Percentiles rank a stretch among this genome's conserved stretches.
Evolutionary conservation across 2,329 filamentous ascomycete genomes (phyloP).

Genomic region (Sporothrix protearum): DNA sequence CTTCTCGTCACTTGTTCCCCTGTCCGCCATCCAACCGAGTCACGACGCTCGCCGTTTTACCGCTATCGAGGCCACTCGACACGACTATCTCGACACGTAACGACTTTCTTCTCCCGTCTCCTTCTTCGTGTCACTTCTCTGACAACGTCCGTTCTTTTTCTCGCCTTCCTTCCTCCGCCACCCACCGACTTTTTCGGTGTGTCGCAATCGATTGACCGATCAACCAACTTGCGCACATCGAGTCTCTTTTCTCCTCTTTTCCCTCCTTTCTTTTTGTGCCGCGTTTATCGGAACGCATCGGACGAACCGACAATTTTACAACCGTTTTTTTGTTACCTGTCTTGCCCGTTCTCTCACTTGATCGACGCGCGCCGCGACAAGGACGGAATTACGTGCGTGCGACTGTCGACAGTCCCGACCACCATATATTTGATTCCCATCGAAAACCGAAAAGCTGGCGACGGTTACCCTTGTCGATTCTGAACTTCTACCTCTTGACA

Average conservation of each 20-base stretch:
- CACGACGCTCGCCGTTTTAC: background rate
- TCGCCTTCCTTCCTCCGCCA: background rate
- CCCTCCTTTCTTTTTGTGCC: too few species aligned
- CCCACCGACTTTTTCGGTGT: background rate
- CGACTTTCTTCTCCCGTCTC: background rate
- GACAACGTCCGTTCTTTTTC: background rate
- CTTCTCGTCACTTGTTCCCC: background rate
- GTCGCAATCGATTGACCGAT: background rate
- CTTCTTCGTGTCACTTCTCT: background rate
- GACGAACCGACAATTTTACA: background rate
- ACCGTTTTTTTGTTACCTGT: background rate
- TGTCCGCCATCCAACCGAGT: background rate
- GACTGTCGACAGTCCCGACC: conserved; percentile 19
- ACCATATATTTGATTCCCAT: background rate
- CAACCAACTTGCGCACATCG: background rate
- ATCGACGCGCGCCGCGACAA: background rate
- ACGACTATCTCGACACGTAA: background rate
- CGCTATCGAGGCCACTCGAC: background rate
- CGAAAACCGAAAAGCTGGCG: conserved; percentile 46
- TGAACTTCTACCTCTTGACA: conserved; percentile 56
- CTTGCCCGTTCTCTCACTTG: background rate
- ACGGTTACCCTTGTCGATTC: conserved; percentile 52
- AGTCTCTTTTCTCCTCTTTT: background rate
- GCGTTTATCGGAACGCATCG: background rate
- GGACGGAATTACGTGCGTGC: conserved; percentile 20